Evolutionary conservation across 2,329 filamentous ascomycete species (phyloP).

Genomic region (Ophiocordyceps camponoti-rufipedis): DNA sequence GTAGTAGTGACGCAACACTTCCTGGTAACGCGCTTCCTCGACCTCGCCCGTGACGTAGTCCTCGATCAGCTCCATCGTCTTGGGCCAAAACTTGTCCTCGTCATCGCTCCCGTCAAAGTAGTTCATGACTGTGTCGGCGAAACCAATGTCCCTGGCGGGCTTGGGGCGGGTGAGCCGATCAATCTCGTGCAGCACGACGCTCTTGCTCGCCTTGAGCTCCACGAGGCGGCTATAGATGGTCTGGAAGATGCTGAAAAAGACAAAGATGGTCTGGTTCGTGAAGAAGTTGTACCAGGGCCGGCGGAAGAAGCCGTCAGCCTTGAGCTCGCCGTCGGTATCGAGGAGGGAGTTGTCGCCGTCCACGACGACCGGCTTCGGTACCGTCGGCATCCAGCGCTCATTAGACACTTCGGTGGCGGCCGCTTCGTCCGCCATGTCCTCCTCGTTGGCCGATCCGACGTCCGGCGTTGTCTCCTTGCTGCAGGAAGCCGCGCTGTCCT

Average conservation of each 20-base stretch:
- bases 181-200: slow-evolving; percentile 56
- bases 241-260: slow-evolving; percentile 88
- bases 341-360: slow-evolving; percentile 32
- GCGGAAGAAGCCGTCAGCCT: slow-evolving; percentile 62
- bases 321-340: slow-evolving; percentile 45
- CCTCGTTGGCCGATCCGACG: slow-evolving; percentile 56
- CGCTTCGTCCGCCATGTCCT: slow-evolving; percentile 49
- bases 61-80: slow-evolving; percentile 71
- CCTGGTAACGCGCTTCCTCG: slow-evolving; percentile 71
- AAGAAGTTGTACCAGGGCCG: slow-evolving; percentile 79
- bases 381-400: slow-evolving; percentile 45
- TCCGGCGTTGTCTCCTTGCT: slow-evolving; percentile 87
- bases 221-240: slow-evolving; percentile 73
- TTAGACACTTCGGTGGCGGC: slow-evolving; percentile 43
- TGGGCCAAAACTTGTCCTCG: slow-evolving; percentile 60
- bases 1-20: slow-evolving; percentile 82
- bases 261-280: slow-evolving; percentile 77
- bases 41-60: slow-evolving; percentile 69
- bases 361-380: slow-evolving; percentile 36
- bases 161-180: slow-evolving; percentile 56
- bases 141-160: slow-evolving; percentile 65
- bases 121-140: slow-evolving; percentile 60
- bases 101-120: slow-evolving; percentile 52
- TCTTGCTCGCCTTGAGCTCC: slow-evolving; percentile 65
- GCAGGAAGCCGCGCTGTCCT: slow-evolving; percentile 56